Base-by-base conservation (phyloP, 129 eudicot genomes). In the Ambrosia artemisiifolia region DNA sequence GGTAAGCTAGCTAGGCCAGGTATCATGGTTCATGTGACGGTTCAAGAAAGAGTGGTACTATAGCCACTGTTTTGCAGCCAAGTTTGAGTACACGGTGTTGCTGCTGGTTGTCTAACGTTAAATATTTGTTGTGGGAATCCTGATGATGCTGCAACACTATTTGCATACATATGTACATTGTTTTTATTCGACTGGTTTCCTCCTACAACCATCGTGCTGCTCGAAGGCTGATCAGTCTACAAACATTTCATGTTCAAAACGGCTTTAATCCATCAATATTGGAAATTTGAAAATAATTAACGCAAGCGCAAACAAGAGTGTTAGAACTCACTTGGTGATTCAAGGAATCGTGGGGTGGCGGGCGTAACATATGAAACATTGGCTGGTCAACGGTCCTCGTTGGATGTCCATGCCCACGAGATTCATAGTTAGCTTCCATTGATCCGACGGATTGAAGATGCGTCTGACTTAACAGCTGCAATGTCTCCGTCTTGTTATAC, bases 121-220 rank as follows among this genome's bases (percentile, higher is more conserved):
- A 69, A 63, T 75, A 73, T 80, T 64, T 80, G 86, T 81, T 81
- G 92, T 61, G 83, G 89, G 97, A 91, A 95, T 95, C 99, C 94
- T 95, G 99, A 95, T 91, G 99, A 95, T 95, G 97, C 99, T 95
- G 97, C 96, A 90, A 89, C 91, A 90, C 80, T 63, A 43, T 71
- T 83, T 59, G 88, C 87, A 76, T 74, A 83, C 73, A 86, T 70
- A 28, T 63, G 67, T 60, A 14, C 70, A 42, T 70, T 70, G 51
- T 67, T 55, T 56, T 69, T 85, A 10, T 55, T 59, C 11, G 32
- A 70, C 40, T 78, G 78, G 6, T 51, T 55, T 59, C 67, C 67
- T 38, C 76, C 83, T 48, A 79, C 85, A 47, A 14, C 71, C 53
- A 61, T 63, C 65, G 76, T 83, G 87, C 87, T 70, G 81, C 91